phyloP scores from a whole-genome alignment of 2,329 filamentous ascomycete species.

The Fusarium sp. region DNA sequence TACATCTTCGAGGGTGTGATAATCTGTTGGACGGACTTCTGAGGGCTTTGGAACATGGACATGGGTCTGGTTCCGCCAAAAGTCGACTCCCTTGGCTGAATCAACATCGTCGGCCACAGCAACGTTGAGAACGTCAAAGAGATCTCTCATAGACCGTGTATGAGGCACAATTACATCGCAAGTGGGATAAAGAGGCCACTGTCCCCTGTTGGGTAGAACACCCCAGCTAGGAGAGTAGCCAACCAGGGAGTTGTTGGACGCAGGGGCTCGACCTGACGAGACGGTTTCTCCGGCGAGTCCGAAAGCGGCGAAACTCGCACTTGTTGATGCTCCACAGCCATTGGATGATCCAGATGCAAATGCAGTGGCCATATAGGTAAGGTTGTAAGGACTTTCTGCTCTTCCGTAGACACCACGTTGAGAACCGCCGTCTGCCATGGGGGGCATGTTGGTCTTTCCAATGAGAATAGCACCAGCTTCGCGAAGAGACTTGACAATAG shows the following conservation, averaged over 20 bases:
- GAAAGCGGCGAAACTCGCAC: conserved; percentile 64
- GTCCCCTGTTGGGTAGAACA: conserved; percentile 62
- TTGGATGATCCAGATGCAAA: conserved; percentile 70
- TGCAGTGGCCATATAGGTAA: conserved; percentile 64
- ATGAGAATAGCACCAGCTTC: conserved; percentile 49
- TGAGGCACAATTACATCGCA: conserved; percentile 68
- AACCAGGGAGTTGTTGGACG: conserved; percentile 67
- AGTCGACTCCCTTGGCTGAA: conserved; percentile 52
- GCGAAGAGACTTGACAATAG: conserved; percentile 60
- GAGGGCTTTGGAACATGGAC: conserved; percentile 54
- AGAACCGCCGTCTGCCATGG: conserved; percentile 70
- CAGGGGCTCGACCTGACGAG: conserved; percentile 66
- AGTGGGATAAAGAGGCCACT: conserved; percentile 67
- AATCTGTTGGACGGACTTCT: conserved; percentile 45
- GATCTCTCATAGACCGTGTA: conserved; percentile 62
- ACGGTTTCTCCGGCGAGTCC: conserved; percentile 68
- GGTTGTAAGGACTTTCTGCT: conserved; percentile 68
- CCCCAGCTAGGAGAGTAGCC: conserved; percentile 68
- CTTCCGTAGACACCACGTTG: conserved; percentile 68
- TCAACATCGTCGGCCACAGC: conserved; percentile 56
- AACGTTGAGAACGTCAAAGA: conserved; percentile 63
- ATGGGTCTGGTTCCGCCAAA: conserved; percentile 65
- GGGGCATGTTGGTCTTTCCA: conserved; percentile 68
- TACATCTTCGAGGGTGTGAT: neutral
- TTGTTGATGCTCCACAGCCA: conserved; percentile 63